Evolutionary conservation across 768 basidiomycete genomes (phyloP).

Genomic region (Hygrocybe coccinea): DNA sequence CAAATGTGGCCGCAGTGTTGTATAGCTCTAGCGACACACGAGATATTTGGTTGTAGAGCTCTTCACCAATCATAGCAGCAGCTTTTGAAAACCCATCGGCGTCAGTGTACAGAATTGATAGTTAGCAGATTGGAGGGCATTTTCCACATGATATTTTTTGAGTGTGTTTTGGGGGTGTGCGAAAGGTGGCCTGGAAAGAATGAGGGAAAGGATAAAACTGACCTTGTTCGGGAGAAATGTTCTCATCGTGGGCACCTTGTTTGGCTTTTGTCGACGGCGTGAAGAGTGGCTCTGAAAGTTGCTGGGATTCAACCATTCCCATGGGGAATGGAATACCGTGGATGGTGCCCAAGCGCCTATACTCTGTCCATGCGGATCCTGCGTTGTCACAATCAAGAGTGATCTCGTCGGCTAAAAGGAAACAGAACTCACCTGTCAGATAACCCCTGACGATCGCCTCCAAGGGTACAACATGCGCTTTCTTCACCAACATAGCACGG

Average conservation of each 20-base stretch:
- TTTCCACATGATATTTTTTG: too few species aligned
- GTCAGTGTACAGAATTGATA: too few species aligned
- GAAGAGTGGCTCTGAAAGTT: constrained; percentile 78
- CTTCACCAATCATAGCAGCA: constrained; percentile 58
- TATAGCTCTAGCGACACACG: constrained; percentile 60
- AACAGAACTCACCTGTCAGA: constrained; percentile 64
- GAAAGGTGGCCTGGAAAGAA: constrained; percentile 7
- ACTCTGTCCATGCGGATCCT: constrained; percentile 97
- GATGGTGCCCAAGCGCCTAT: constrained; percentile 80
- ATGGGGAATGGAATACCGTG: constrained; percentile 76
- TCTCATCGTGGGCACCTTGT: constrained; percentile 91
- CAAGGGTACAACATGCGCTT: constrained; percentile 82
- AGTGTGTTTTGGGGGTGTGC: too few species aligned
- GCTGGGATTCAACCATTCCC: constrained; percentile 80
- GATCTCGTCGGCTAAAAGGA: too few species aligned
- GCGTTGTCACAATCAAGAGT: constrained; percentile 5
- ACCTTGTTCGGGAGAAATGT: constrained; percentile 84
- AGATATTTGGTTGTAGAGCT: constrained; percentile 60
- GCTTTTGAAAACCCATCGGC: constrained; percentile 36
- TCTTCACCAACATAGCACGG: constrained; percentile 85
- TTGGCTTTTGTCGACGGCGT: constrained; percentile 98
- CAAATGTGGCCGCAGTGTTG: constrained; percentile 68
- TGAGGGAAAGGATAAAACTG: constrained; percentile 7
- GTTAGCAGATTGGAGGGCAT: neutral
- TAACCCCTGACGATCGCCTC: constrained; percentile 97